These are phyloP conservation scores for Chrysoporthe austroafricana DNA, from an alignment of 2,329 filamentous ascomycete species.

Conservation along the genomic window DNA sequence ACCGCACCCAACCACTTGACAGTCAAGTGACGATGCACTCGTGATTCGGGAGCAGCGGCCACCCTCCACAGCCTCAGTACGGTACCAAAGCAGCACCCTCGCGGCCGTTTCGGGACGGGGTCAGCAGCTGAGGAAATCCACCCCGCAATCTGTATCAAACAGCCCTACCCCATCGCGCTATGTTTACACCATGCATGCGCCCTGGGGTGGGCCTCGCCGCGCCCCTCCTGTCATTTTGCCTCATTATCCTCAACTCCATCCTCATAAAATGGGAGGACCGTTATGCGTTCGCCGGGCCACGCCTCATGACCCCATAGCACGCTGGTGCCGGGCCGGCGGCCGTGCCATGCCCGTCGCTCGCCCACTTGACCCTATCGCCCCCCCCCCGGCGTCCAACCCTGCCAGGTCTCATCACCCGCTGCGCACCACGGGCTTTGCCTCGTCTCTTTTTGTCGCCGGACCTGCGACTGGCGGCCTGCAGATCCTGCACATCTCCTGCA, in stretches of 20 bases:
- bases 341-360: too few relatives aligned
- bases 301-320: too few relatives aligned
- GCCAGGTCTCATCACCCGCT: not conserved
- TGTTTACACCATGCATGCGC: not conserved
- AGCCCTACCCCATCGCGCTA: slow-evolving; percentile 13
- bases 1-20: too few relatives aligned
- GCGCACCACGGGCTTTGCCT: not conserved
- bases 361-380: not conserved
- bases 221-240: slow-evolving; percentile 28
- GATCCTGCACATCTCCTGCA: slow-evolving; percentile 14
- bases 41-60: too few relatives aligned
- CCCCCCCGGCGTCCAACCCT: not conserved
- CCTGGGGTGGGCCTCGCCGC: slow-evolving; percentile 17
- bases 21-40: too few relatives aligned
- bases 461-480: slow-evolving; percentile 13
- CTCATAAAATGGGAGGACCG: slow-evolving; percentile 7
- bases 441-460: not conserved
- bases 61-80: too few relatives aligned
- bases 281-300: too few relatives aligned
- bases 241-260: slow-evolving; percentile 21
- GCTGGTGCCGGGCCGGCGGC: too few relatives aligned
- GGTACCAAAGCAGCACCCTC: too few relatives aligned
- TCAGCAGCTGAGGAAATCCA: not conserved
- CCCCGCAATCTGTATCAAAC: slow-evolving; percentile 26
- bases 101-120: not conserved